Conservation (phyloP, 257 asterid species). For the Petrea volubilis region DNA sequence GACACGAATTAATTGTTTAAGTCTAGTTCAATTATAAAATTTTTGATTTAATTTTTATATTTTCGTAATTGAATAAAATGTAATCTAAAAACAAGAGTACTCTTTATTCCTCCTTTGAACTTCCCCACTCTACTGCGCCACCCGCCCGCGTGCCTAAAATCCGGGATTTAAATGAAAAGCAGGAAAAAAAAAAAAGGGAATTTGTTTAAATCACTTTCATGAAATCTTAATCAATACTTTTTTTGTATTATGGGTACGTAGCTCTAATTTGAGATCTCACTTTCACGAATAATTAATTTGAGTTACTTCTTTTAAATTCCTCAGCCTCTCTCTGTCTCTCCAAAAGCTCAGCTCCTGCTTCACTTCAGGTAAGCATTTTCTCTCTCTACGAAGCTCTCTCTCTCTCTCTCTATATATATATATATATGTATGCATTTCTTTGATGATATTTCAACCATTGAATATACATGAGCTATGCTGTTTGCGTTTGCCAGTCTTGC, state of each 20-base stretch:
- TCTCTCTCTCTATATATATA: too few species aligned
- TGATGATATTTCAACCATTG: neutral
- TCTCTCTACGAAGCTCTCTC: neutral
- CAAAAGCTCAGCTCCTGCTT: conserved; percentile 23
- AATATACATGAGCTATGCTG: neutral
- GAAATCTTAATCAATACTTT: neutral
- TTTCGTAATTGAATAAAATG: too few species aligned
- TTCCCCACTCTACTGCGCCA: neutral
- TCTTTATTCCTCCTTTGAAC: too few species aligned
- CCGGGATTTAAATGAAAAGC: neutral
- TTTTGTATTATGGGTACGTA: neutral
- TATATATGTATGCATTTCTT: too few species aligned
- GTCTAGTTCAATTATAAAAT: too few species aligned
- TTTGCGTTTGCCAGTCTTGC: neutral
- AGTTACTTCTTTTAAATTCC: neutral
- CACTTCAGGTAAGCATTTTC: conserved; percentile 31
- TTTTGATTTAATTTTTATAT: too few species aligned
- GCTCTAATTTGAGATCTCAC: neutral
- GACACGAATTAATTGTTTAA: too few species aligned
- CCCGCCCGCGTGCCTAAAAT: neutral
- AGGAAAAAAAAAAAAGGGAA: neutral
- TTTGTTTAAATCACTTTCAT: neutral
- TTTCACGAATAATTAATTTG: neutral
- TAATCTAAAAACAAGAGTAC: too few species aligned
- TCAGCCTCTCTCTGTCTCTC: conserved; percentile 7